A percentile compares a stretch with the other conserved stretches of the same genome.
These are phyloP conservation scores for Betula pendula DNA, from an alignment of 306 rosid genomes.

Conservation along the genomic window DNA sequence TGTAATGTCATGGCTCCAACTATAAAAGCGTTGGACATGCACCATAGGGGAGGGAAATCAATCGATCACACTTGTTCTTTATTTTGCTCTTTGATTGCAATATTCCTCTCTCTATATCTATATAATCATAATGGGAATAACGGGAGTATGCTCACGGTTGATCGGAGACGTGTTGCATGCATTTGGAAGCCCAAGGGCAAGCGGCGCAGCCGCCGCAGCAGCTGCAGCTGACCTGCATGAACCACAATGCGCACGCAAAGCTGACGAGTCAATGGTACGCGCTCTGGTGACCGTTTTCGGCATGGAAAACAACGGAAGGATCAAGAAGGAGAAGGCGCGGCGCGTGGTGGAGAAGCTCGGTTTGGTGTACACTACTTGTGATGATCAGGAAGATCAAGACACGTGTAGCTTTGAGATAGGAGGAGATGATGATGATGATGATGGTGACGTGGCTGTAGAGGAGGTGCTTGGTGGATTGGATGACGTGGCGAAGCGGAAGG, in stretches of 20 bases:
- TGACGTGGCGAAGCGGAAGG: slow-evolving; percentile 44
- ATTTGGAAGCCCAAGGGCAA: slow-evolving; percentile 34
- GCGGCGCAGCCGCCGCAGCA: slow-evolving; percentile 26
- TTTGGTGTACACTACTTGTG: slow-evolving; percentile 32
- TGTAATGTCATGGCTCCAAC: slow-evolving; percentile 15
- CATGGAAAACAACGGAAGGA: slow-evolving; percentile 75
- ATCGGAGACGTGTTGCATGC: slow-evolving; percentile 60
- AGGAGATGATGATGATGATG: slow-evolving; percentile 27
- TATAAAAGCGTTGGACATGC: slow-evolving; percentile 35
- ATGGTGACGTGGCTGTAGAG: slow-evolving; percentile 57
- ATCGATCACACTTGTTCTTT: neutral
- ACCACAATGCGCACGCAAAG: slow-evolving; percentile 30
- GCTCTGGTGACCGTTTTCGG: slow-evolving; percentile 85
- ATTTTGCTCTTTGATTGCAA: neutral
- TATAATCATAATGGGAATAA: slow-evolving; percentile 46
- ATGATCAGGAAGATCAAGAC: slow-evolving; percentile 28
- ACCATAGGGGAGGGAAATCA: neutral
- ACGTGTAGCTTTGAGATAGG: slow-evolving; percentile 50
- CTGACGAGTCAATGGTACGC: slow-evolving; percentile 52
- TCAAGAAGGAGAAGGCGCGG: slow-evolving; percentile 71
- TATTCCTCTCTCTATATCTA: neutral
- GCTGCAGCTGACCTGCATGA: slow-evolving; percentile 19
- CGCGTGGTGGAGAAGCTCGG: slow-evolving; percentile 80
- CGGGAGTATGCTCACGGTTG: slow-evolving; percentile 57
- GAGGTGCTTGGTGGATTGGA: slow-evolving; percentile 62